Conservation (phyloP, 2,329 filamentous ascomycete genomes). For the Fusarium coicis region DNA sequence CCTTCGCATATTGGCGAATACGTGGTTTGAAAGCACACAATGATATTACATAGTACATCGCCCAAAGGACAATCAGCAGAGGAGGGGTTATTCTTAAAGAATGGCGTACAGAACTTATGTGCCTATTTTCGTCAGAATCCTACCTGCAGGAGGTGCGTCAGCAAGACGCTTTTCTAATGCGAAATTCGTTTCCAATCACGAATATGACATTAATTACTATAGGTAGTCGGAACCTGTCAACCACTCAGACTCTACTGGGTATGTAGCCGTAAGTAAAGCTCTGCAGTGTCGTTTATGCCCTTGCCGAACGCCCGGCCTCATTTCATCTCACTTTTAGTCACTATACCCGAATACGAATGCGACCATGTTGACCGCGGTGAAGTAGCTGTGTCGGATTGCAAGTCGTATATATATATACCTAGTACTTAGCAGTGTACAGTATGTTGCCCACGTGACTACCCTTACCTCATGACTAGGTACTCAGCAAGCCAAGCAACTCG, state of each 20-base stretch:
- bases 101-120: background rate
- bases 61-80: background rate
- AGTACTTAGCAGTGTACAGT: background rate
- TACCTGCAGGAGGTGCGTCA: background rate
- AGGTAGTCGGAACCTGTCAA: background rate
- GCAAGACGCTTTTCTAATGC: background rate
- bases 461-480: background rate
- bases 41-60: background rate
- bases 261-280: background rate
- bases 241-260: background rate
- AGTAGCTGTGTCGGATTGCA: background rate
- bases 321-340: background rate
- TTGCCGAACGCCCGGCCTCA: constrained; percentile 7
- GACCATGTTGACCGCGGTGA: background rate
- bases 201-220: background rate
- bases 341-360: constrained; percentile 25
- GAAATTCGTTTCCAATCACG: background rate
- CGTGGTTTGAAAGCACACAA: background rate
- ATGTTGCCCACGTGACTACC: background rate
- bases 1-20: constrained; percentile 7
- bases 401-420: background rate
- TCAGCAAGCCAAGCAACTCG: constrained; percentile 12
- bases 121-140: background rate
- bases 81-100: background rate
- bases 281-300: background rate